Percentiles rank a stretch among this genome's conserved stretches.
Evolutionary conservation across 306 rosid species (phyloP).

Genomic region (Lotus japonicus): DNA sequence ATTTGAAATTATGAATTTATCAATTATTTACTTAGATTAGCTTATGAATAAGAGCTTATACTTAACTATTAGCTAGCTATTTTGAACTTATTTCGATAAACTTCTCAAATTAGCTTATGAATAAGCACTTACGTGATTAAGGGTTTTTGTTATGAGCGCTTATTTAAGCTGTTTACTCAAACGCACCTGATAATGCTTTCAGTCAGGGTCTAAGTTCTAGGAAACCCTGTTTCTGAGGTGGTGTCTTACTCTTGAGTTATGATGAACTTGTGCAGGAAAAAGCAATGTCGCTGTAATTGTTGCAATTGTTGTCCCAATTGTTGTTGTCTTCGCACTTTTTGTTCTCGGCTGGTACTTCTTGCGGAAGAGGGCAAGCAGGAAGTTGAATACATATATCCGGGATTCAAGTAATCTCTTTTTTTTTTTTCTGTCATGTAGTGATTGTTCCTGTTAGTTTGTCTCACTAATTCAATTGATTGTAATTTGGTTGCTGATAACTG

Average conservation of each 20-base stretch:
- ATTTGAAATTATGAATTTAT: too few relatives aligned
- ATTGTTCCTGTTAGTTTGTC: neutral
- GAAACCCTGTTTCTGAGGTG: neutral
- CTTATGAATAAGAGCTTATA: too few relatives aligned
- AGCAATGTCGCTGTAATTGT: conserved; percentile 14
- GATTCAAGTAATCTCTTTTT: conserved; percentile 29
- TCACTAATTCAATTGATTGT: neutral
- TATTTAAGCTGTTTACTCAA: too few relatives aligned
- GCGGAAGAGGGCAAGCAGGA: conserved; percentile 30
- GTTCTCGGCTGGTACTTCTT: conserved; percentile 28
- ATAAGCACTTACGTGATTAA: too few relatives aligned
- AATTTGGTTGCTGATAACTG: neutral
- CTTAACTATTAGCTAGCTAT: too few relatives aligned
- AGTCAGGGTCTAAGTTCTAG: neutral
- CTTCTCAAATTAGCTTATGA: too few relatives aligned
- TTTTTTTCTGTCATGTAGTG: too few relatives aligned
- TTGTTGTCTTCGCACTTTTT: conserved; percentile 18
- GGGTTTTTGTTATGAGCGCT: too few relatives aligned
- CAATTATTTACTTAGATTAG: too few relatives aligned
- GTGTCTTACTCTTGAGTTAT: neutral
- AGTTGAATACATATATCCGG: neutral
- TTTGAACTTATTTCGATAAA: too few relatives aligned
- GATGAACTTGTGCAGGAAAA: conserved; percentile 24
- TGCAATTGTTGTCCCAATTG: conserved; percentile 31
- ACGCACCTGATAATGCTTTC: neutral